Evolutionary conservation across 106 monocot species (phyloP).

Genomic region (Acanthochlamys bracteata): DNA sequence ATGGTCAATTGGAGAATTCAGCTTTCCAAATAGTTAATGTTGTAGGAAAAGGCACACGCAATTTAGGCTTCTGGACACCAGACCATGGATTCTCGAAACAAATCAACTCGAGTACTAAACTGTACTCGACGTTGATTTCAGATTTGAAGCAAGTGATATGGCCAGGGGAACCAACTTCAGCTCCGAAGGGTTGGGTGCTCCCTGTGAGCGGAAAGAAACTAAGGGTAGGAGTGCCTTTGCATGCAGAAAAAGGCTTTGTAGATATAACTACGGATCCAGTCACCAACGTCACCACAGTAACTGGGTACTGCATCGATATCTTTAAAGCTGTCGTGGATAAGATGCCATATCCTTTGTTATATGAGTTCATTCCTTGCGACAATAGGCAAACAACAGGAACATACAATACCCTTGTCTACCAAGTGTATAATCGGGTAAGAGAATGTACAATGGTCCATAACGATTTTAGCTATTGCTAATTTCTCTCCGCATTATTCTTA

Average conservation of each 20-base stretch:
- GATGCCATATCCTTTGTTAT: conserved; percentile 24
- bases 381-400: not conserved
- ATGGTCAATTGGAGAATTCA: conserved; percentile 29
- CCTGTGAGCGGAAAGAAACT: conserved; percentile 22
- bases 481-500: no score
- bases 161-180: conserved; percentile 18
- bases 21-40: conserved; percentile 49
- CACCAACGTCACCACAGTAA: not conserved
- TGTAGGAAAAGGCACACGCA: conserved; percentile 1
- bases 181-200: conserved; percentile 20
- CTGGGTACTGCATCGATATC: conserved; percentile 38
- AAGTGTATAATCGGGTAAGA: not conserved
- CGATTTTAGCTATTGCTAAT: no score
- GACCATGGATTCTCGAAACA: not conserved
- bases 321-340: conserved; percentile 24
- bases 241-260: not conserved
- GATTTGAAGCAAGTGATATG: conserved; percentile 11
- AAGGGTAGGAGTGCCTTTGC: conserved; percentile 11
- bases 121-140: not conserved
- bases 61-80: conserved; percentile 58
- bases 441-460: no score
- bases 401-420: conserved; percentile 17
- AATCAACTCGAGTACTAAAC: not conserved
- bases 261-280: not conserved
- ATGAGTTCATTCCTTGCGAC: conserved; percentile 25